Evolutionary conservation across 169 alveolate genomes (phyloP), one percentile per base, ranked within the genome.

Genomic region (Cryptosporidium ryanae): DNA sequence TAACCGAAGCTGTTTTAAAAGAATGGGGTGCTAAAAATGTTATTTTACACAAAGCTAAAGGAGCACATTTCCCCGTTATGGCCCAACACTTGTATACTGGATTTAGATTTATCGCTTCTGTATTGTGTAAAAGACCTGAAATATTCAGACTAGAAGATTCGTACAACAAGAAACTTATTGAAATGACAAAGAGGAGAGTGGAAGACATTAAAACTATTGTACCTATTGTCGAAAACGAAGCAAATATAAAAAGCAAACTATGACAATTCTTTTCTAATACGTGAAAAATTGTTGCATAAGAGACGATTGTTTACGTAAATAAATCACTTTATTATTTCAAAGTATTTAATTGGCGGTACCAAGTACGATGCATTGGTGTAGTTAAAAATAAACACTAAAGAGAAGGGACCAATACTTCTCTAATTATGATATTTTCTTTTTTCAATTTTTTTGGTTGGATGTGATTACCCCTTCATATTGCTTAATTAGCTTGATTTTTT

Each of bases 41-140:
- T 43, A 29, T 61, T 27, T 50, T 76, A 17, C 68, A 59, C 18
- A 76, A 59, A 76, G 31, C 71, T 17, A 76, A n/a, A 32, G 71
- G 76, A n/a, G 59, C 59, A 29, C 87, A 76, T 48, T 55, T 76
- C 15, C 54, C 68, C 15, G 71, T 61, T 59, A 76, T 76, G 87
- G 64, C 63, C 15, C 15, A 76, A 61, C 71, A 76, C 17, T 13
- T 76, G 46, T 76, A 76, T 55, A 76, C 87, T 32, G 87, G 87
- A 10, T 76, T 76, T 52, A 76, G 87, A 18, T 76, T 76, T 38
- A 76, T 76, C 21, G 87, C 87, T 43, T 76, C 87, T 10, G 76
- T 57, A n/a, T 63, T 76, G 4, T 61, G 57, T 59, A 59, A 25
- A 18, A 76, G 87, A 21, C 87, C 71, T 1, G 87, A 76, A 46